Evolutionary conservation across 1,139 yeast genomes (phyloP), one percentile per base, ranked within the genome.

Genomic region (Blastobotrys aristatus): DNA sequence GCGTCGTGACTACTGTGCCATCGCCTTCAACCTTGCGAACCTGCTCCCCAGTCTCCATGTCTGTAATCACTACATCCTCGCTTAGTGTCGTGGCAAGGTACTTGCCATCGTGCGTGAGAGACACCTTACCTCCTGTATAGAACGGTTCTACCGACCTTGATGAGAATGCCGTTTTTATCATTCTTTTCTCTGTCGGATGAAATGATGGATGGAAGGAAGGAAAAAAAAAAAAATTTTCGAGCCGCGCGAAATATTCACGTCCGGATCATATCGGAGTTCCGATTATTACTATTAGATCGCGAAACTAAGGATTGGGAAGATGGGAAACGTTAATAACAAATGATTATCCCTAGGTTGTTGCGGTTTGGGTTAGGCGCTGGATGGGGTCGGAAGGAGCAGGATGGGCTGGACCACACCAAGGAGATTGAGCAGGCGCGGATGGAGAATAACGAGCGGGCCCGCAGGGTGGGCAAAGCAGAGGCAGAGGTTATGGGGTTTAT

Each of bases 111-210:
- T 66, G 67, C 1, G 87, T 77, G 8, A 85, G 63, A 1, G 88
- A 73, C 4, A 90, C 94, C 5, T 94, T 80, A 8, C 94, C 87
- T 13, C 97, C 96, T 10, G 87, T 78, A 62, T 86, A 92, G 60
- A 89, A 82, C 17, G 98, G 97, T 42, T 74, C 75, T 26, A 83
- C 68, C 41, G 80, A 73, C 11, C 68, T 58, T 49, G 73, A 72
- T 41, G 67, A 65, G 57, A 72, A 76, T 18, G 74, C 66, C 3
- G 70, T 63, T 49, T 65, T 71, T 37, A 71, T 14, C 40, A 35
- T 27, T 18, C 18, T 6, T 18, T 20, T 4, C 4, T 18, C 14
- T 8, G 8, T 34, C 4, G 20, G 13, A 6, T 17, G n/a, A 14
- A 6, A 10, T 6, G 24, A 35, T 17, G 20, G 3, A 4, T 20